phyloP scores from a whole-genome alignment of 108 stramenopile species.

The Conticribra guillardii region DNA sequence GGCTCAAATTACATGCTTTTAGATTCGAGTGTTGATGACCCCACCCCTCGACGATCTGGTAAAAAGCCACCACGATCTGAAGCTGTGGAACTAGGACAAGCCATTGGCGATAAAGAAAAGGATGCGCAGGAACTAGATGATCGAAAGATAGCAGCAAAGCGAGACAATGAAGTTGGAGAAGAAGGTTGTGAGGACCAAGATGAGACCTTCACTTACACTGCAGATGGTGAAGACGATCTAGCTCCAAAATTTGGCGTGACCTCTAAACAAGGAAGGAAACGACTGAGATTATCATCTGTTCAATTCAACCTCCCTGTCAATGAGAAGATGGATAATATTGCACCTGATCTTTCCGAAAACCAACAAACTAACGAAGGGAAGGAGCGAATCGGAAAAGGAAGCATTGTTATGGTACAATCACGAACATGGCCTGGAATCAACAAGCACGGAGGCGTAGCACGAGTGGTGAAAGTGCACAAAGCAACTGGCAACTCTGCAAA shows the following conservation, averaged over 20 bases:
- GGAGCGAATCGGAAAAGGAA: constrained; percentile 50
- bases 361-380: neutral
- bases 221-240: no score
- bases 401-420: constrained; percentile 73
- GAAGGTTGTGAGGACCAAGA: no score
- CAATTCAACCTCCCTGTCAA: no score
- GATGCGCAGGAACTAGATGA: neutral
- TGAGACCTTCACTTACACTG: no score
- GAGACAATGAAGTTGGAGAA: neutral
- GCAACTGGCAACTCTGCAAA: constrained; percentile 40
- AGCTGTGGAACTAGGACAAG: neutral
- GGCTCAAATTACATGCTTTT: constrained; percentile 12
- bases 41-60: constrained; percentile 22
- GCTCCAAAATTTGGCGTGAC: no score
- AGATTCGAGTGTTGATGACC: constrained; percentile 11
- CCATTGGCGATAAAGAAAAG: neutral
- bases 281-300: no score
- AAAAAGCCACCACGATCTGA: neutral
- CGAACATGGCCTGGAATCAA: constrained; percentile 92
- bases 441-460: constrained; percentile 84
- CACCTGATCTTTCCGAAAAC: neutral
- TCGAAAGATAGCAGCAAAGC: no score
- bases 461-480: constrained; percentile 57
- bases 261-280: no score
- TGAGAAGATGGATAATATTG: no score